These are phyloP conservation scores for Diatrype stigma DNA, from an alignment of 2,329 filamentous ascomycete genomes.

Conservation along the genomic window DNA sequence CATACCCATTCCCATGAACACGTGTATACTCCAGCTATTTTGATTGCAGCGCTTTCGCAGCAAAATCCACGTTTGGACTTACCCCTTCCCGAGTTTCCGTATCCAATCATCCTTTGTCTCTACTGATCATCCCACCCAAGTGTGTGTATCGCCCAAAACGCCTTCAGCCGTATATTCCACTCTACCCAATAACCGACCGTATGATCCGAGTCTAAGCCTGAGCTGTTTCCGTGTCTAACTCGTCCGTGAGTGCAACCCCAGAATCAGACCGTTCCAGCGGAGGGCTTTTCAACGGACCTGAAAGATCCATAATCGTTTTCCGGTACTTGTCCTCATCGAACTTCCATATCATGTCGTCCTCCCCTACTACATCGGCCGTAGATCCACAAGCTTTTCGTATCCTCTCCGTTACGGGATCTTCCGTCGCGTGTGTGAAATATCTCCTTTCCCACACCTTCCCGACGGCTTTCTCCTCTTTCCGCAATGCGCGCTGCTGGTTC, in stretches of 20 bases:
- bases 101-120: too few species aligned
- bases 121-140: too few species aligned
- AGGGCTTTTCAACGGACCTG: constrained; percentile 17
- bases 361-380: constrained; percentile 1
- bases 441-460: constrained; percentile 19
- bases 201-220: background rate
- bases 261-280: constrained; percentile 22
- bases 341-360: constrained; percentile 19
- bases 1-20: too few species aligned
- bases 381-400: constrained; percentile 6
- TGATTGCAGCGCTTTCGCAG: too few species aligned
- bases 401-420: constrained; percentile 14
- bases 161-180: too few species aligned
- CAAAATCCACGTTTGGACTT: too few species aligned
- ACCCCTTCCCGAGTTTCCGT: too few species aligned
- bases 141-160: too few species aligned
- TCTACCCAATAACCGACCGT: too few species aligned
- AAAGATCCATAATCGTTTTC: constrained; percentile 10
- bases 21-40: too few species aligned
- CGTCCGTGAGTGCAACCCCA: constrained; percentile 15
- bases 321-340: constrained; percentile 22
- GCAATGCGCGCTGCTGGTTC: constrained; percentile 63
- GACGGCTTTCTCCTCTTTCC: constrained; percentile 15
- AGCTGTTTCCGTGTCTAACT: background rate
- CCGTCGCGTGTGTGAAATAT: constrained; percentile 15